Evolutionary conservation across 164 flowering plant species (phyloP).

Genomic region (Dillenia turbinata): DNA sequence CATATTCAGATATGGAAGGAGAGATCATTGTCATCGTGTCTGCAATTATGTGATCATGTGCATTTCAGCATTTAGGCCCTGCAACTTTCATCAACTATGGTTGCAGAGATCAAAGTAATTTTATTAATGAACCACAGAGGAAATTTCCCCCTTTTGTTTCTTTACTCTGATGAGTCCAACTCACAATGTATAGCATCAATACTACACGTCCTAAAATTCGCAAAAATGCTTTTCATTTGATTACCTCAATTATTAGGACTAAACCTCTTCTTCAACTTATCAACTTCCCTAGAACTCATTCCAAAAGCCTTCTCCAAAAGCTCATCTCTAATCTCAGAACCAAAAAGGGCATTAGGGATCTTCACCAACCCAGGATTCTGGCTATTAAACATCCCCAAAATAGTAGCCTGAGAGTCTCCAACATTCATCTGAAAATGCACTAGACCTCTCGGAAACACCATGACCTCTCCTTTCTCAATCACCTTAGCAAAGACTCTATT

Average conservation of each 20-base stretch:
- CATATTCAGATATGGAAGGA: too few relatives aligned
- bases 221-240: neutral
- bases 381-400: constrained; percentile 41
- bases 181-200: too few relatives aligned
- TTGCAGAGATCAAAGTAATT: too few relatives aligned
- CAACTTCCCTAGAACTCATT: constrained; percentile 19
- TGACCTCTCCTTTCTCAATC: constrained; percentile 36
- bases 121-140: too few relatives aligned
- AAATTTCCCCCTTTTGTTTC: too few relatives aligned
- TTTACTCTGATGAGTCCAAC: too few relatives aligned
- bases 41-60: too few relatives aligned
- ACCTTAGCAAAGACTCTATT: constrained; percentile 31
- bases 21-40: too few relatives aligned
- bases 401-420: constrained; percentile 32
- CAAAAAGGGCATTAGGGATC: constrained; percentile 28
- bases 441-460: constrained; percentile 43
- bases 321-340: constrained; percentile 20
- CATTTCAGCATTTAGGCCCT: too few relatives aligned
- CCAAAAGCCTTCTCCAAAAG: constrained; percentile 32
- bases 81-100: too few relatives aligned
- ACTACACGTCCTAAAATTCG: too few relatives aligned
- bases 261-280: constrained; percentile 16
- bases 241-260: constrained; percentile 9
- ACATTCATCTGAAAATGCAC: constrained; percentile 49
- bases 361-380: constrained; percentile 44